Evolutionary conservation across 441 rosid species (phyloP).

Genomic region (Populus hybrid): DNA sequence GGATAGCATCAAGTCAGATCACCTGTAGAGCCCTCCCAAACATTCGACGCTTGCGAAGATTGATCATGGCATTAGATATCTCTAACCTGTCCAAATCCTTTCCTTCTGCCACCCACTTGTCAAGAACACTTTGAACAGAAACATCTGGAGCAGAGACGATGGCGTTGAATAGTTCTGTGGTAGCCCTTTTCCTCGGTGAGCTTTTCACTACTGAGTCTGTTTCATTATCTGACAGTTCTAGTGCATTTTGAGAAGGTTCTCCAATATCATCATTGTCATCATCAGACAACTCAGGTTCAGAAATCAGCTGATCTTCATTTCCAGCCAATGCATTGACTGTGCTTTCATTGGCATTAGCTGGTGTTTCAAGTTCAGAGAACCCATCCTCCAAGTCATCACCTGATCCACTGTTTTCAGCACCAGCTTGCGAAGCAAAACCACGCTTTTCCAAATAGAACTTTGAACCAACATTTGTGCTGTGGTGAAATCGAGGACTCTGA

Average conservation of each 20-base stretch:
- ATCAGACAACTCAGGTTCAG: constrained; percentile 33
- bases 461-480: constrained; percentile 23
- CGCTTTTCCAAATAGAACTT: constrained; percentile 27
- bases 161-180: constrained; percentile 49
- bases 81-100: constrained; percentile 43
- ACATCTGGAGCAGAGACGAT: constrained; percentile 42
- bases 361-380: constrained; percentile 74
- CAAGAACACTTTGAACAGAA: constrained; percentile 45
- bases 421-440: constrained; percentile 65
- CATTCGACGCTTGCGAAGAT: constrained; percentile 69
- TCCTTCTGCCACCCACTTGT: constrained; percentile 72
- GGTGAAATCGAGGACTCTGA: constrained; percentile 30
- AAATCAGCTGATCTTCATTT: constrained; percentile 43
- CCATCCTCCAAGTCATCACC: constrained; percentile 66
- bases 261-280: constrained; percentile 32
- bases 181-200: constrained; percentile 20
- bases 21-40: constrained; percentile 82
- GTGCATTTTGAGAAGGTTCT: constrained; percentile 31
- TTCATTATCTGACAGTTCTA: constrained; percentile 35
- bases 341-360: constrained; percentile 20
- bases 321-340: not conserved
- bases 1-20: constrained; percentile 17
- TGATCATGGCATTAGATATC: constrained; percentile 36
- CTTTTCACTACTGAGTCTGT: constrained; percentile 20
- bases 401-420: constrained; percentile 51